phyloP scores from a whole-genome alignment of 2,329 filamentous ascomycete genomes.

The Myriosclerotinia scirpicola region DNA sequence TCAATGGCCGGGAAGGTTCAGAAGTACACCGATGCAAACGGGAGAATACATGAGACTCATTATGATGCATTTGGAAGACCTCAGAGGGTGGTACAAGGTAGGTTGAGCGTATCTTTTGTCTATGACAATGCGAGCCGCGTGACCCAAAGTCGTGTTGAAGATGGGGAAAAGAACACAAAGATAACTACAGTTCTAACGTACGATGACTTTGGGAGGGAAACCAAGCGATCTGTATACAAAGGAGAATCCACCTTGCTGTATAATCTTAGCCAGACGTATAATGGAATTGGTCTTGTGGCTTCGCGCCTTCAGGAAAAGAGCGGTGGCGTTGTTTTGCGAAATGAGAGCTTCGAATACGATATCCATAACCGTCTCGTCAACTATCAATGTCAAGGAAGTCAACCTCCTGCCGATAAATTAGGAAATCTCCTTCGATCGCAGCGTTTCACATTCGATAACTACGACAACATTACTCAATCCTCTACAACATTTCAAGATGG shows the following conservation, averaged over 20 bases:
- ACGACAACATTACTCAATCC: slow-evolving; percentile 9
- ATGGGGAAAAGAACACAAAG: background rate
- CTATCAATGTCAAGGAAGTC: slow-evolving; percentile 10
- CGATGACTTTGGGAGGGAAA: slow-evolving; percentile 18
- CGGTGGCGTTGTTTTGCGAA: background rate
- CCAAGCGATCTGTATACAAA: slow-evolving; percentile 7
- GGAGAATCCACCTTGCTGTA: slow-evolving; percentile 5
- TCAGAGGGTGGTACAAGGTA: background rate
- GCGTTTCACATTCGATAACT: slow-evolving; percentile 12
- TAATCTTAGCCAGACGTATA: slow-evolving; percentile 10
- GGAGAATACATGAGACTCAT: slow-evolving; percentile 1
- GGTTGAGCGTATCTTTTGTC: slow-evolving; percentile 10
- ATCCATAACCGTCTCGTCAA: slow-evolving; percentile 17
- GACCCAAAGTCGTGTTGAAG: slow-evolving; percentile 7
- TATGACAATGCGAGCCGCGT: slow-evolving; percentile 18
- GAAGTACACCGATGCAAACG: slow-evolving; percentile 10
- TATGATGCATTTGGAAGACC: slow-evolving; percentile 16
- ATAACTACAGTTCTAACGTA: slow-evolving; percentile 4
- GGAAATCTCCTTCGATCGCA: slow-evolving; percentile 7
- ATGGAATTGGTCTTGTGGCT: slow-evolving; percentile 5
- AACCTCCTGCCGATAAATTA: background rate
- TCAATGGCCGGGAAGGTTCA: slow-evolving; percentile 18
- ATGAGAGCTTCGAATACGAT: slow-evolving; percentile 19
- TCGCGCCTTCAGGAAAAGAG: slow-evolving; percentile 6
- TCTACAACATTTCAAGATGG: slow-evolving; percentile 13